Base-by-base conservation (phyloP, 179 eudicot species). In the Actinidia arguta region DNA sequence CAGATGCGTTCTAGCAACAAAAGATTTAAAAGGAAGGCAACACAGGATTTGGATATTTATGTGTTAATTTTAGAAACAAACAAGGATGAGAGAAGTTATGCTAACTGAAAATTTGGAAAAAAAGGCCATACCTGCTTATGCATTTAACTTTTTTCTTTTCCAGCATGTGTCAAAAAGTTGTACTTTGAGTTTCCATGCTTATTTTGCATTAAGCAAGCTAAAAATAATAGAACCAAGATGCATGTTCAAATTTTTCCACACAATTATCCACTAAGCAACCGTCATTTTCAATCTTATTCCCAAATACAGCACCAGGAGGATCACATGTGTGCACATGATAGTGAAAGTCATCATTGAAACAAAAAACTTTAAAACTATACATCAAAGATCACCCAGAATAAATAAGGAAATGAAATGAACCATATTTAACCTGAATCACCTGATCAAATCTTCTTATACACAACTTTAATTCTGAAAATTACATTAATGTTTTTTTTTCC, bases 21-120 rank as follows among this genome's bases (percentile, higher is more conserved):
- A 52, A 75, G 63, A 75, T 18, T 55, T 47, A 27, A 13, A 13
- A 56, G 8, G 46, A 22, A 36, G 24, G 31, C 50, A n/a, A n/a
- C n/a, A n/a, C n/a, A n/a, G n/a, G 22, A 74, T 8, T n/a, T 73
- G 61, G 54, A 51, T 73, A 71, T 24, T 50, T 42, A 25, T 14
- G 8, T 0, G 9, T 64, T 20, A 18, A 54, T 20, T 52, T 39
- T 55, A 10, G 8, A 56, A 7, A 16, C 78, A 36, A 75, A 54
- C 22, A 75, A 31, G 64, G 46, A 73, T 50, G 78, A 31, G 78
- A 74, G 36, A 52, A 22, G 25, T 51, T 39, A 72, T 62, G 68
- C 68, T 22, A 27, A 18, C 24, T 17, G 39, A 51, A 16, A 74
- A 25, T 9, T 6, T 48, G 58, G 9, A 11, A n/a, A 73, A 51